phyloP scores from a whole-genome alignment of 805 yeast genomes.

The Blastobotrys terrestris region DNA sequence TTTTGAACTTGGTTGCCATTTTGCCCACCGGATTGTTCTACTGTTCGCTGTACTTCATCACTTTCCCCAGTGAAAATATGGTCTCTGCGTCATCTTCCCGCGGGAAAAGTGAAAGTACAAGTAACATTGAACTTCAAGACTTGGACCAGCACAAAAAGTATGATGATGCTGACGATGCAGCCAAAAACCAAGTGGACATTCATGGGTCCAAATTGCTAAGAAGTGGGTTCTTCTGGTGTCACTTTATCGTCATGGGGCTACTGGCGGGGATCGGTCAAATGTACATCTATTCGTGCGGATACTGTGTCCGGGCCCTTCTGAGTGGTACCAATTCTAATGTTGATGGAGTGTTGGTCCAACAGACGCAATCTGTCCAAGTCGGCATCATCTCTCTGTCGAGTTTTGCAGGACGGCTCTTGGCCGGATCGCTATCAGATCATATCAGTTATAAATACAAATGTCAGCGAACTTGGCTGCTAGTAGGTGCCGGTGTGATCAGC shows the following conservation, averaged over 20 bases:
- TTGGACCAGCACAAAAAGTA: not conserved
- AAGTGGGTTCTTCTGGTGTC: conserved; percentile 18
- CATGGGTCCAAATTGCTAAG: conserved; percentile 16
- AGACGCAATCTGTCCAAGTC: conserved; percentile 65
- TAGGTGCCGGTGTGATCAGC: conserved; percentile 45
- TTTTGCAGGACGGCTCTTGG: conserved; percentile 56
- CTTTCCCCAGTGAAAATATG: not conserved
- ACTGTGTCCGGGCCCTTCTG: conserved; percentile 49
- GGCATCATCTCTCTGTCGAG: conserved; percentile 63
- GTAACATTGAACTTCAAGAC: not conserved
- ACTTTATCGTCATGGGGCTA: conserved; percentile 41
- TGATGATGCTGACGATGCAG: not conserved
- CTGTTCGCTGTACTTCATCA: conserved; percentile 6
- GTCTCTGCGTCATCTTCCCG: not conserved
- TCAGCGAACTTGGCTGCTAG: conserved; percentile 49
- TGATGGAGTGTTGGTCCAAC: conserved; percentile 22
- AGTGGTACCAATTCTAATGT: not conserved
- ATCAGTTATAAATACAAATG: conserved; percentile 40
- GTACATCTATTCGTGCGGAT: conserved; percentile 71
- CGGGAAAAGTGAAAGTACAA: not conserved
- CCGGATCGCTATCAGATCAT: conserved; percentile 63
- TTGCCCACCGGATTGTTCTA: conserved; percentile 44
- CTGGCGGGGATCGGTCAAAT: conserved; percentile 65
- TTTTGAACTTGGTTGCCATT: conserved; percentile 42
- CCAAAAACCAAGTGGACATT: conserved; percentile 9